These are phyloP conservation scores for Aspergillus ostianus DNA, from an alignment of 495 filamentous ascomycete species.

Conservation along the genomic window DNA sequence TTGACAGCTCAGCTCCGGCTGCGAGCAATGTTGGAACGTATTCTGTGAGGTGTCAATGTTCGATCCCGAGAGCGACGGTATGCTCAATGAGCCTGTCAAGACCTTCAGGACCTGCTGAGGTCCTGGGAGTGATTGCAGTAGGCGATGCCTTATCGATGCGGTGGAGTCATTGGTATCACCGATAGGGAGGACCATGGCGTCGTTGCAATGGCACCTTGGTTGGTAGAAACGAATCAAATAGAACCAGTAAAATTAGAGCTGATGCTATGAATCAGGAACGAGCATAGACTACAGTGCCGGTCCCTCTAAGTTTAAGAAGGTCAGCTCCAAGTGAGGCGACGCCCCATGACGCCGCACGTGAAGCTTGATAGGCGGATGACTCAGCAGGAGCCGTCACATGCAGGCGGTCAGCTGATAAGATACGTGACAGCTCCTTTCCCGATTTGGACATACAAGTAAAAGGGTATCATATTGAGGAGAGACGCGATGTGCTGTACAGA, in stretches of 20 bases:
- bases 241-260: not conserved
- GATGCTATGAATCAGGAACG: not conserved
- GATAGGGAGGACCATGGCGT: slow-evolving; percentile 1
- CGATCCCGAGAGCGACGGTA: slow-evolving; percentile 24
- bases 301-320: not conserved
- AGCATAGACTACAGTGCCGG: not conserved
- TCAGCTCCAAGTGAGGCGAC: not conserved
- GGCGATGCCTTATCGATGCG: slow-evolving; percentile 3
- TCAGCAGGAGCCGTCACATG: not conserved
- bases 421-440: slow-evolving; percentile 2
- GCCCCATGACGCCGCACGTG: slow-evolving; percentile 1
- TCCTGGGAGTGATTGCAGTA: slow-evolving; percentile 33
- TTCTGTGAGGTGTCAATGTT: slow-evolving; percentile 10
- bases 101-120: slow-evolving; percentile 44
- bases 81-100: slow-evolving; percentile 33
- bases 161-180: slow-evolving; percentile 11
- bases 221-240: not conserved
- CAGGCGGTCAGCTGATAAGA: not conserved
- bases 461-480: slow-evolving; percentile 18
- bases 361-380: slow-evolving; percentile 1
- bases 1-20: slow-evolving; percentile 57
- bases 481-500: not conserved
- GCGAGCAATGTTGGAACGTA: slow-evolving; percentile 39
- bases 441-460: slow-evolving; percentile 1
- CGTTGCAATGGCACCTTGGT: not conserved